These are phyloP conservation scores for Paramyrothecium roridum DNA, from an alignment of 2,329 filamentous ascomycete genomes.

Conservation along the genomic window DNA sequence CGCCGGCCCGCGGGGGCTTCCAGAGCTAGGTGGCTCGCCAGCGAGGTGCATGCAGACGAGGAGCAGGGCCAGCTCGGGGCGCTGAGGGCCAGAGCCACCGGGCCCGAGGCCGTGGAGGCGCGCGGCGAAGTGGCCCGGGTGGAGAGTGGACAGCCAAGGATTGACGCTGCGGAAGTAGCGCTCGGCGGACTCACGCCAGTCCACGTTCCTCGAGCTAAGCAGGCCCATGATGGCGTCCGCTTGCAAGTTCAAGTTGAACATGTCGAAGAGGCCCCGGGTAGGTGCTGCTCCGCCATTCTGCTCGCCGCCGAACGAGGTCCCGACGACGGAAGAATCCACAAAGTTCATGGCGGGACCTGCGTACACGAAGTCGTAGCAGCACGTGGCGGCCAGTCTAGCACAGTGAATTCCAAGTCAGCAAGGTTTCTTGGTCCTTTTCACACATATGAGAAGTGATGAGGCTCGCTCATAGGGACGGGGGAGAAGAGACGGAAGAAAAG, in stretches of 20 bases:
- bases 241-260: conserved; percentile 29
- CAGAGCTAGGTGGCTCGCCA: conserved; percentile 20
- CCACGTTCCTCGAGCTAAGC: conserved; percentile 26
- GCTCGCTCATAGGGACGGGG: neutral
- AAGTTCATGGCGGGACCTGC: conserved; percentile 29
- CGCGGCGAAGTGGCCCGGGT: conserved; percentile 33
- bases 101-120: conserved; percentile 24
- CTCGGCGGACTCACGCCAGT: conserved; percentile 33
- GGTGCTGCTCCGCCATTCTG: neutral
- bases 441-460: too few species aligned
- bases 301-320: conserved; percentile 14
- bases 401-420: neutral
- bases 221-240: conserved; percentile 35
- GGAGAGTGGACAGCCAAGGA: conserved; percentile 37
- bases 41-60: conserved; percentile 40
- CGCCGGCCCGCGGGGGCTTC: conserved; percentile 22
- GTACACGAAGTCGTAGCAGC: conserved; percentile 33
- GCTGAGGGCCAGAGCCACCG: conserved; percentile 14
- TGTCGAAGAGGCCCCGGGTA: conserved; percentile 16
- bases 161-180: conserved; percentile 38
- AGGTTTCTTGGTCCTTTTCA: too few species aligned
- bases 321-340: conserved; percentile 19
- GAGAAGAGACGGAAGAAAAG: neutral
- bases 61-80: conserved; percentile 32
- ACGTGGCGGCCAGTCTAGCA: conserved; percentile 22